These are phyloP conservation scores for Boletus tylopilopsis DNA, from an alignment of 768 basidiomycete genomes.

Conservation along the genomic window DNA sequence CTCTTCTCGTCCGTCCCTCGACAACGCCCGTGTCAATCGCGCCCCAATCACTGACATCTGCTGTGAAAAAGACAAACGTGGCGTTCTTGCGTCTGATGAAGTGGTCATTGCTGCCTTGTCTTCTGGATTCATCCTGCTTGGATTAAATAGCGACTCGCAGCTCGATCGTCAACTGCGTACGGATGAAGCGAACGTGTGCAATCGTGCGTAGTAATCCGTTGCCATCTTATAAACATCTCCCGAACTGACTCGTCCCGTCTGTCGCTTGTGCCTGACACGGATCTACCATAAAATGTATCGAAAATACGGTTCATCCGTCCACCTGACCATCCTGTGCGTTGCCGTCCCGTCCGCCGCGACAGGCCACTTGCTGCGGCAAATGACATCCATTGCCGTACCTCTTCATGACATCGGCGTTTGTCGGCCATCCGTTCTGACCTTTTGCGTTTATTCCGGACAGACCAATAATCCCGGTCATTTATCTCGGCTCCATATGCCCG, in stretches of 20 bases:
- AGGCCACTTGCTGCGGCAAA: no score
- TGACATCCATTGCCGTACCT: no score
- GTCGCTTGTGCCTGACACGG: slow-evolving; percentile 8
- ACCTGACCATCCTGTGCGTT: neutral
- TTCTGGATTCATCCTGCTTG: neutral
- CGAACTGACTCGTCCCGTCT: neutral
- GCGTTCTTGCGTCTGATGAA: slow-evolving; percentile 1
- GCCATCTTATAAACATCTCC: neutral
- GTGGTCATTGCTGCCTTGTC: slow-evolving; percentile 6
- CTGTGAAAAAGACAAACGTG: slow-evolving; percentile 12
- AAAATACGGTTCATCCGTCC: neutral
- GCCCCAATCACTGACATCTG: slow-evolving; percentile 20
- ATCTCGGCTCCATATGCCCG: no score
- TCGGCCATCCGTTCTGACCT: no score
- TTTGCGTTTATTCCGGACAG: no score
- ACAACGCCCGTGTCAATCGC: slow-evolving; percentile 13
- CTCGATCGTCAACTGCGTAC: neutral
- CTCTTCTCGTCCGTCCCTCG: slow-evolving; percentile 5
- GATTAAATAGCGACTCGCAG: slow-evolving; percentile 13
- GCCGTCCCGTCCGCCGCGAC: no score
- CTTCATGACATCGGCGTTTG: neutral
- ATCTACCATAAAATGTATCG: neutral
- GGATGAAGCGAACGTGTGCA: slow-evolving; percentile 15
- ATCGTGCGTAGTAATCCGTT: slow-evolving; percentile 2
- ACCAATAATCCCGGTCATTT: no score